Conservation (phyloP, 2,329 filamentous ascomycete species). For the Verticillium dahliae region DNA sequence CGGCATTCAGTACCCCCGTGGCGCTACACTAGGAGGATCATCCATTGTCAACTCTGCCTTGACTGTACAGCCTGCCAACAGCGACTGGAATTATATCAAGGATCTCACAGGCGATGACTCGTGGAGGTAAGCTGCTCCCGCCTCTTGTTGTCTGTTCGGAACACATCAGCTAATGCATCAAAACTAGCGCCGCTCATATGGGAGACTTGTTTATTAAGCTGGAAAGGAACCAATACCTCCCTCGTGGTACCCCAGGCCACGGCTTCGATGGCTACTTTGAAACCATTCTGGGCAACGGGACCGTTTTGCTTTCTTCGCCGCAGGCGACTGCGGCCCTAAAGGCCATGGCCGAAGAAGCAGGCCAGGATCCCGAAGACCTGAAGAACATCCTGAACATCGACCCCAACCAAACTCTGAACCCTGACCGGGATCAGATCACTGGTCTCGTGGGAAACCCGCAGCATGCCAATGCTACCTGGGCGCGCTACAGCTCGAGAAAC, state of each 20-base stretch:
- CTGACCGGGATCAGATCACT: slow-evolving; percentile 17
- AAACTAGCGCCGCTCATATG: slow-evolving; percentile 26
- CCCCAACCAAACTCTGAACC: slow-evolving; percentile 7
- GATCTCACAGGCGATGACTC: slow-evolving; percentile 51
- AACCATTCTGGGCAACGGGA: neutral
- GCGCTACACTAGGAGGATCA: slow-evolving; percentile 28
- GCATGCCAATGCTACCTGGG: slow-evolving; percentile 19
- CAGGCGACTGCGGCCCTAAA: slow-evolving; percentile 9
- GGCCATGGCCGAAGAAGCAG: slow-evolving; percentile 13
- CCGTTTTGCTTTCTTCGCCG: slow-evolving; percentile 1
- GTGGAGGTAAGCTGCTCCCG: slow-evolving; percentile 29
- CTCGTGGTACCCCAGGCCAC: slow-evolving; percentile 28
- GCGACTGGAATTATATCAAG: slow-evolving; percentile 39
- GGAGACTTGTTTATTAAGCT: slow-evolving; percentile 31
- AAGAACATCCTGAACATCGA: slow-evolving; percentile 2
- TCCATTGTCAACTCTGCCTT: slow-evolving; percentile 24
- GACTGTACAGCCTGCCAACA: slow-evolving; percentile 21
- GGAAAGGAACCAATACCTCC: slow-evolving; percentile 34
- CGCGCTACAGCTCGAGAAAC: slow-evolving; percentile 18
- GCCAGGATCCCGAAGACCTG: slow-evolving; percentile 1
- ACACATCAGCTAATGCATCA: neutral
- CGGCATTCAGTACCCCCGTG: slow-evolving; percentile 31
- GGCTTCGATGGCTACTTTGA: slow-evolving; percentile 33
- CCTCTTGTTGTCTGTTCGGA: too few relatives aligned
- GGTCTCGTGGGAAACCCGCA: slow-evolving; percentile 17